These are phyloP conservation scores for Arabidopsis arenosa DNA, from an alignment of 345 rosid species.

Conservation along the genomic window DNA sequence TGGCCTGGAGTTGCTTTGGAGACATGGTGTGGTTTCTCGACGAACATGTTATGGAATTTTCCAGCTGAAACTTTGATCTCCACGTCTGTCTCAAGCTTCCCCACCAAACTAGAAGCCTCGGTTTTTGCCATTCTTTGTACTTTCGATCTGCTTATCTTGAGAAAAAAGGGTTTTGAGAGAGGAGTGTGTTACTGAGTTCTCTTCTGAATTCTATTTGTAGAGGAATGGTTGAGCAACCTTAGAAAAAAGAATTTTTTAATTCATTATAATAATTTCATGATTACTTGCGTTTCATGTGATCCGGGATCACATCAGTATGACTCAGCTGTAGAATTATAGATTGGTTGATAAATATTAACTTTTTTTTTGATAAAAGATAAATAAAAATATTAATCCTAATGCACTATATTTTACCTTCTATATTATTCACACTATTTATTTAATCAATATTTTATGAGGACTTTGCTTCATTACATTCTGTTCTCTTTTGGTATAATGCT, in stretches of 20 bases:
- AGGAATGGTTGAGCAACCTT: no score
- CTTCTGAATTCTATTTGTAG: constrained; percentile 16
- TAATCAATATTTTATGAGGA: no score
- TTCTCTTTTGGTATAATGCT: no score
- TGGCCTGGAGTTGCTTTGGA: constrained; percentile 33
- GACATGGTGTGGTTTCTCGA: constrained; percentile 46
- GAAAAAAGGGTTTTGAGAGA: neutral
- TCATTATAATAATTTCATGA: neutral
- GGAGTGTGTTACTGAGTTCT: neutral
- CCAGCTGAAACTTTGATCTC: constrained; percentile 20
- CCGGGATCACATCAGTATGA: neutral
- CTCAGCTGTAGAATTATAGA: neutral
- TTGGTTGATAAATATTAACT: no score
- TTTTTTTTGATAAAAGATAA: no score
- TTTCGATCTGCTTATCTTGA: neutral
- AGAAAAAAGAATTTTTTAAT: no score
- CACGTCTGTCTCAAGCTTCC: constrained; percentile 19
- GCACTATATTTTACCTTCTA: no score
- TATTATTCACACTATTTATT: no score
- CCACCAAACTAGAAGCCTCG: constrained; percentile 14
- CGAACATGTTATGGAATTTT: constrained; percentile 45
- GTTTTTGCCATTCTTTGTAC: neutral
- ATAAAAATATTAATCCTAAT: no score
- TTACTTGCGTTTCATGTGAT: neutral
- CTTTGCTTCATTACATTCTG: no score